These are phyloP conservation scores for Tolypocladium endophyticum DNA, from an alignment of 2,329 filamentous ascomycete genomes.

Conservation along the genomic window DNA sequence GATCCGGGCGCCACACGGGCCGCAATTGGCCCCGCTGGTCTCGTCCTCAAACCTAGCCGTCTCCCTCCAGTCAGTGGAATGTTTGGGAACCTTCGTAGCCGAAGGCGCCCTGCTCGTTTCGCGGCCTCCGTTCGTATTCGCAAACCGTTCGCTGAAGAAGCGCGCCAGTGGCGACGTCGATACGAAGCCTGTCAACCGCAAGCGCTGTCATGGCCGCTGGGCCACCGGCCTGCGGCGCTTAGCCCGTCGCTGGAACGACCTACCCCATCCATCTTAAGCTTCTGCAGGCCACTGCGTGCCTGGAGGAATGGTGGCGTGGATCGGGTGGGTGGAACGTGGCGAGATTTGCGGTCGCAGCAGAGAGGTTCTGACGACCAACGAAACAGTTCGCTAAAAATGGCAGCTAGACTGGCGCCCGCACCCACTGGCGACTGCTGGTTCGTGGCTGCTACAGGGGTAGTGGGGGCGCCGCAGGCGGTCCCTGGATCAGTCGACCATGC, in stretches of 20 bases:
- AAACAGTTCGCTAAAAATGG: conserved; percentile 5
- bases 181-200: too few relatives aligned
- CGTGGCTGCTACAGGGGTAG: conserved; percentile 2
- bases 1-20: background rate
- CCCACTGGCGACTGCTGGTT: background rate
- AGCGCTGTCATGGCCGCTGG: background rate
- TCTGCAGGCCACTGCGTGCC: background rate
- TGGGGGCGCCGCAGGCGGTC: background rate
- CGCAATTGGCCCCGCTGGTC: background rate
- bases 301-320: background rate
- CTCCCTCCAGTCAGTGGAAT: background rate
- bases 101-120: background rate
- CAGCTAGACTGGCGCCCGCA: background rate
- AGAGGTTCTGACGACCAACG: background rate
- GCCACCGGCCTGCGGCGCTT: background rate
- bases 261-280: too few relatives aligned
- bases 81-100: too few relatives aligned
- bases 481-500: background rate
- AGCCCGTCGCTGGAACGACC: background rate
- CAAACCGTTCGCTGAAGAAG: background rate
- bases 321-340: background rate
- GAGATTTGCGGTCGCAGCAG: background rate
- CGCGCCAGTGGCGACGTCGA: background rate
- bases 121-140: background rate
- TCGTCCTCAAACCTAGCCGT: background rate